Conservation (phyloP, 2,329 filamentous ascomycete genomes). For the Magnaporthiopsis rhizophila region DNA sequence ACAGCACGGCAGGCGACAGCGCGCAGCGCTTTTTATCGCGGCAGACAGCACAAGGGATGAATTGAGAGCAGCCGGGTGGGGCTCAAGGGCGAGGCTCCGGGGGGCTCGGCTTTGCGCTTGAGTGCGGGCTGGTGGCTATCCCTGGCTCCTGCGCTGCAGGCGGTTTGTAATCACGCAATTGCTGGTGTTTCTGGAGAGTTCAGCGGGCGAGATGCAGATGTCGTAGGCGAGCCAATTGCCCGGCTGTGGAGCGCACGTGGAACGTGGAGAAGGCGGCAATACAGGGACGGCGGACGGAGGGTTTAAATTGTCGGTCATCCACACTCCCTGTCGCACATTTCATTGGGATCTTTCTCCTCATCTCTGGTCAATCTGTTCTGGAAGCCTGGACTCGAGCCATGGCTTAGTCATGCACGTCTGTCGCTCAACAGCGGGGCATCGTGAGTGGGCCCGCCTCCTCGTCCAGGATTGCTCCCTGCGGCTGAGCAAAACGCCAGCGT, state of each 20-base stretch:
- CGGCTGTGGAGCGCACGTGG: not conserved
- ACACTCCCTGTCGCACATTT: not conserved
- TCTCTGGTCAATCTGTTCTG: not conserved
- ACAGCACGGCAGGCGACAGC: too few relatives aligned
- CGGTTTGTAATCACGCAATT: not conserved
- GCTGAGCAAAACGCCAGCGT: too few relatives aligned
- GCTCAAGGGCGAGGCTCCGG: too few relatives aligned
- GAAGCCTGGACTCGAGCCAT: not conserved
- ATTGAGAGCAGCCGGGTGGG: too few relatives aligned
- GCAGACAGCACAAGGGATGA: too few relatives aligned
- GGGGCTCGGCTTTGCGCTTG: too few relatives aligned
- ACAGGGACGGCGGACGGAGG: not conserved
- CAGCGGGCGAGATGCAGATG: not conserved
- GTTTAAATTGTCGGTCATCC: too few relatives aligned
- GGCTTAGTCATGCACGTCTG: not conserved
- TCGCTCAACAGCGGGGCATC: not conserved
- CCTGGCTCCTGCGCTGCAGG: too few relatives aligned
- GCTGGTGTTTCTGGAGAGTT: not conserved
- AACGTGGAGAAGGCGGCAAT: not conserved
- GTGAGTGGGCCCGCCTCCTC: not conserved
- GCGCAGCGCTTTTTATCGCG: not conserved
- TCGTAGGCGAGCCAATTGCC: too few relatives aligned
- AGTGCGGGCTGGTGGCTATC: too few relatives aligned
- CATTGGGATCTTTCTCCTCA: not conserved
- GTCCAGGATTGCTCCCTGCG: too few relatives aligned